phyloP scores from a whole-genome alignment of 1,284 basidiomycete species.

The Phaffia rhodozyma region DNA sequence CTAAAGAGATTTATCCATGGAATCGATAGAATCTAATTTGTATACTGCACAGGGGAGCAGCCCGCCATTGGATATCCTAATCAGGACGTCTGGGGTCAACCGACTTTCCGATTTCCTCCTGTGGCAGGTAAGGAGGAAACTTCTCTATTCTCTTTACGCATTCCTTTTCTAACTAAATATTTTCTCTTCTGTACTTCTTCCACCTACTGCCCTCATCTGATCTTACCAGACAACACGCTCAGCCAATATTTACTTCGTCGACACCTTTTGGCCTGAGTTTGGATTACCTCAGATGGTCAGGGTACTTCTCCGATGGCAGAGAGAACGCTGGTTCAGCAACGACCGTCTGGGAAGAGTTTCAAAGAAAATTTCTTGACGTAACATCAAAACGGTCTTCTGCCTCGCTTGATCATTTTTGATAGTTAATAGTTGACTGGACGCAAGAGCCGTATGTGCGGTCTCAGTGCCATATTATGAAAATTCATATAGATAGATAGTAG shows the following conservation, averaged over 20 bases:
- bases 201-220: conserved; percentile 1
- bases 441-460: too few relatives aligned
- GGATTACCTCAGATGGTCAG: conserved; percentile 75
- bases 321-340: conserved; percentile 46
- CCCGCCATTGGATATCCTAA: conserved; percentile 76
- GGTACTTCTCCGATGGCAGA: conserved; percentile 73
- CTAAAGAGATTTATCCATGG: conserved; percentile 16
- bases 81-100: conserved; percentile 84
- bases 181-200: background rate
- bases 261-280: conserved; percentile 90
- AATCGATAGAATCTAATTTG: conserved; percentile 40
- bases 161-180: background rate
- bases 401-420: too few relatives aligned
- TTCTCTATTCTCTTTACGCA: background rate
- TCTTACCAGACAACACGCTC: conserved; percentile 48
- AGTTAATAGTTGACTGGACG: too few relatives aligned
- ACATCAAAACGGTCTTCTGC: too few relatives aligned
- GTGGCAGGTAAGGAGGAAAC: conserved; percentile 62
- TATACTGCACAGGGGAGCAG: conserved; percentile 55
- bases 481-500: too few relatives aligned
- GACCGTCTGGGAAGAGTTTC: too few relatives aligned
- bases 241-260: conserved; percentile 85
- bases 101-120: conserved; percentile 84
- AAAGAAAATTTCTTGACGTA: too few relatives aligned
- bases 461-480: too few relatives aligned